Conservation (phyloP, 805 yeast species). For the Blastobotrys mokoenaii region DNA sequence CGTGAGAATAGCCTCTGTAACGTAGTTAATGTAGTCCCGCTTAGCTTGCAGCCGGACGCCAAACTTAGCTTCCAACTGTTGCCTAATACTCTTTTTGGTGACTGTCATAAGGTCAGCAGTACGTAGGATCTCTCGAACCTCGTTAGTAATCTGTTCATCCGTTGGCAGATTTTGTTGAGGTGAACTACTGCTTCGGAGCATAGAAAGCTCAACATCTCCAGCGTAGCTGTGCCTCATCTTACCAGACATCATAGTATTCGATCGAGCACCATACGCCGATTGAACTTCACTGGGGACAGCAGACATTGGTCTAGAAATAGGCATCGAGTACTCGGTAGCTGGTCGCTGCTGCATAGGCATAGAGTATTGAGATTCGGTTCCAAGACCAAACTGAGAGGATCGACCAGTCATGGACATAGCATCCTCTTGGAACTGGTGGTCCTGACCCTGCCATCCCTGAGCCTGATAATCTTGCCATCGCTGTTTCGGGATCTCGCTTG, state of each 20-base stretch:
- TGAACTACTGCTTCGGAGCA: slow-evolving; percentile 9
- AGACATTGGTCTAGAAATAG: slow-evolving; percentile 1
- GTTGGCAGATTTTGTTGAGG: slow-evolving; percentile 19
- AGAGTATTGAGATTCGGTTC: background rate
- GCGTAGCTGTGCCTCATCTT: background rate
- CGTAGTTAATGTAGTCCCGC: slow-evolving; percentile 32
- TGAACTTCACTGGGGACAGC: background rate
- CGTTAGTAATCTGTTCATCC: slow-evolving; percentile 30
- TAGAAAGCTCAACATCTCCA: slow-evolving; percentile 17
- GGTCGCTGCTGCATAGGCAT: background rate
- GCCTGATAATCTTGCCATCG: slow-evolving; percentile 53
- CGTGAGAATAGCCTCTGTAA: slow-evolving; percentile 32
- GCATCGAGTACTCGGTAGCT: slow-evolving; percentile 1
- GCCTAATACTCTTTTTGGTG: slow-evolving; percentile 32
- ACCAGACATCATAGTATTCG: background rate
- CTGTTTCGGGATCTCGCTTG: slow-evolving; percentile 44
- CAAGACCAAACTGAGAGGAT: slow-evolving; percentile 2
- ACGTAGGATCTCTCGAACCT: slow-evolving; percentile 29
- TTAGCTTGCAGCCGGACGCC: slow-evolving; percentile 27
- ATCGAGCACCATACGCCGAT: background rate
- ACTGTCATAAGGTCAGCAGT: slow-evolving; percentile 32
- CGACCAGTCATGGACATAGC: slow-evolving; percentile 4
- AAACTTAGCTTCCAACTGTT: slow-evolving; percentile 29
- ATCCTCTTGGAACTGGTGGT: background rate
- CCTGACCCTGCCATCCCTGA: slow-evolving; percentile 32